Evolutionary conservation across 805 yeast species (phyloP).

Genomic region (Candida schatavii): DNA sequence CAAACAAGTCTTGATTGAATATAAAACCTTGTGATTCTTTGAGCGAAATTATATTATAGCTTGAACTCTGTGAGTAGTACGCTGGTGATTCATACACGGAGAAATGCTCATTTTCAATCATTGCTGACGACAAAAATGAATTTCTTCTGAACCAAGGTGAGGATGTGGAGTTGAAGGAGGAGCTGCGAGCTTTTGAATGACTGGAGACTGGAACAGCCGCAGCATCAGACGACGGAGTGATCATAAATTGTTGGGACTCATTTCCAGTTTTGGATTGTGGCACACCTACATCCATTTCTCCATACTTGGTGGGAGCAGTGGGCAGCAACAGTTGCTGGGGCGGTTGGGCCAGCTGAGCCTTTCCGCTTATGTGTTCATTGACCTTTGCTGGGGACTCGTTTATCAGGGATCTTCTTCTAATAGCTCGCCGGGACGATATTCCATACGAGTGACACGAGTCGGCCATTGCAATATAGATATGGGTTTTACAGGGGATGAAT

Average conservation of each 20-base stretch:
- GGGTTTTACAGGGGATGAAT: too few relatives aligned
- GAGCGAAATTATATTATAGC: conserved; percentile 42
- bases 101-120: conserved; percentile 55
- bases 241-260: too few relatives aligned
- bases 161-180: conserved; percentile 34
- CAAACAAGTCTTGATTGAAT: conserved; percentile 77
- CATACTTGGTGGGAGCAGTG: too few relatives aligned
- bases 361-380: neutral
- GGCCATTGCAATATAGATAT: neutral
- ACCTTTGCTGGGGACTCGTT: neutral
- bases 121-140: conserved; percentile 54
- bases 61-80: conserved; percentile 25
- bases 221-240: too few relatives aligned
- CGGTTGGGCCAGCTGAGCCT: neutral
- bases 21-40: conserved; percentile 70
- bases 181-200: conserved; percentile 5
- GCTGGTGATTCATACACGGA: conserved; percentile 49
- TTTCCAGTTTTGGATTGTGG: too few relatives aligned
- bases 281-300: too few relatives aligned
- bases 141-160: conserved; percentile 56
- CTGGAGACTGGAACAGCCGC: too few relatives aligned
- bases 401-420: neutral
- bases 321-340: too few relatives aligned
- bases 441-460: neutral
- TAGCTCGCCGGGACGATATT: neutral